Percentiles rank a stretch among this genome's conserved stretches.
These are phyloP conservation scores for Epichloe coenophiala DNA, from an alignment of 2,329 filamentous ascomycete genomes.

Conservation along the genomic window DNA sequence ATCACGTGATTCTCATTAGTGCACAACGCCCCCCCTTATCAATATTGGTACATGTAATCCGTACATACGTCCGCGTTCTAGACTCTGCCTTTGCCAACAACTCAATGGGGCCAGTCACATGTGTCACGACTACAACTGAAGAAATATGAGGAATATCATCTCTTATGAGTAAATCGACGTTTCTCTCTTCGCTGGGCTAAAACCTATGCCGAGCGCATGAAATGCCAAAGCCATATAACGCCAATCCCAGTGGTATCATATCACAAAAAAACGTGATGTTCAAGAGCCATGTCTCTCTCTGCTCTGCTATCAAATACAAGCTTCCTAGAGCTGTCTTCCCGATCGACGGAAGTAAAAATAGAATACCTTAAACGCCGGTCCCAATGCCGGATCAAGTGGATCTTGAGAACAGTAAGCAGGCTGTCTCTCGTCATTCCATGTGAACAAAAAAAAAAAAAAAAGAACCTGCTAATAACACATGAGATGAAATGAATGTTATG, in stretches of 20 bases:
- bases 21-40: neutral
- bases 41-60: too few species aligned
- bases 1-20: neutral
- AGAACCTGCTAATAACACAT: neutral
- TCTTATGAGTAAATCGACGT: neutral
- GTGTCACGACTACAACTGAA: neutral
- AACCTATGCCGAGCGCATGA: neutral
- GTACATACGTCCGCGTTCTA: too few species aligned
- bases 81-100: too few species aligned
- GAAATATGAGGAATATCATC: neutral
- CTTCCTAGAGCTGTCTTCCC: neutral
- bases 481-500: constrained; percentile 11
- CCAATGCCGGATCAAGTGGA: neutral
- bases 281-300: constrained; percentile 7
- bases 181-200: neutral
- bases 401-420: neutral
- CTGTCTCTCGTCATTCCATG: neutral
- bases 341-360: neutral
- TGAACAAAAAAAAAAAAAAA: neutral
- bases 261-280: constrained; percentile 12
- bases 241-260: constrained; percentile 25
- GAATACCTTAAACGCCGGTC: constrained; percentile 5
- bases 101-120: too few species aligned
- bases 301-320: constrained; percentile 3
- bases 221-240: constrained; percentile 10